Evolutionary conservation across 768 basidiomycete genomes (phyloP), one percentile per base, ranked within the genome.

Genomic region (Termitomyces sp.): DNA sequence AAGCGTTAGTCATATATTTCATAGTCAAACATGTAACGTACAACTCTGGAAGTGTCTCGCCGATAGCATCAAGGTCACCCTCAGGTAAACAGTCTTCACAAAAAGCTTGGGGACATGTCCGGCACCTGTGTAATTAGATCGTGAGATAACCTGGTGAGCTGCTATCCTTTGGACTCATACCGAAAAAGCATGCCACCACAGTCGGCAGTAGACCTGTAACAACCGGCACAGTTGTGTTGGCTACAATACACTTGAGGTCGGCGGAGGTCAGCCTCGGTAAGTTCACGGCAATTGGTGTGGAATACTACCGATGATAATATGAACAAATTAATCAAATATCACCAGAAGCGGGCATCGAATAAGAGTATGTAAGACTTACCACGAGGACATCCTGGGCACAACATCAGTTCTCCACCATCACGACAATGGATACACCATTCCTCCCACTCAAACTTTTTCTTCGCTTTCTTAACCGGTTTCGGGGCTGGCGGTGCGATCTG

Each of bases 81-180:
- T 67, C 61, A 5, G 82, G 79, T 40, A 87, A 60, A 65, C 85
- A 86, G 61, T 86, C 85, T 54, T 86, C 82, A 67, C 85, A 87
- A 59, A 80, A 83, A 2, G 85, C 82, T 53, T 75, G 69, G 16
- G 81, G 77, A 64, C 86, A 87, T 0, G 83, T 85, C 56, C 79
- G 82, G 60, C 84, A 86, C 59, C 83, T 84, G 51, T 22, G 34
- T n/a, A 12, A 47, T 26, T 24, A 36, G 9, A 27, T 13, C 18
- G 58, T n/a, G 34, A 43, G 10, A 56, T 32, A 8, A 22, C 27
- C 3, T 50, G 32, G n/a, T 37, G 30, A 14, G 20, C 10, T 18
- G 8, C 5, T 39, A 26, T 10, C 27, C 16, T 48, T 12, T 40
- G 57, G 33, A 53, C 12, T 7, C 69, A 2, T 59, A 84, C 84